These are phyloP conservation scores for Oryza glaberrima DNA, from an alignment of 176 grass and related monocot genomes.

Conservation along the genomic window DNA sequence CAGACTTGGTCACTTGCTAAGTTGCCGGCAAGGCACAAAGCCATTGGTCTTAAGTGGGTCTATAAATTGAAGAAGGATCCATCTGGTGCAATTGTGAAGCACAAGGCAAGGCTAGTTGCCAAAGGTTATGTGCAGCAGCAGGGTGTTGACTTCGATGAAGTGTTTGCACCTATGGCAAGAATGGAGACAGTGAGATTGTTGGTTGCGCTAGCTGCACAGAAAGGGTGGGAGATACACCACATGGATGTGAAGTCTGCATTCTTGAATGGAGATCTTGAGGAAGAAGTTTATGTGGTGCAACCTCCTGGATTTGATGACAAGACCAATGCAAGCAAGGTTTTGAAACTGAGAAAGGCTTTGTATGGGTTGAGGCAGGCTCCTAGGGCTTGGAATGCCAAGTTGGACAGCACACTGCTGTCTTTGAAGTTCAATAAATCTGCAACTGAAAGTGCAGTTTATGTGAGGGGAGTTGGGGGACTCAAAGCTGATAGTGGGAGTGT, in stretches of 20 bases:
- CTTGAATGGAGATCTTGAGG: background rate
- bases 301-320: background rate
- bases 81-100: background rate
- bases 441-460: background rate
- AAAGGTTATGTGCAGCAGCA: constrained; percentile 7
- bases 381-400: background rate
- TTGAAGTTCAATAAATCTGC: background rate
- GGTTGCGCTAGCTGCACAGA: too few species aligned
- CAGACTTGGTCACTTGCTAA: too few species aligned
- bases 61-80: too few species aligned
- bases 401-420: background rate
- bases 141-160: background rate
- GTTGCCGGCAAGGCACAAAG: too few species aligned
- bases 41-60: too few species aligned
- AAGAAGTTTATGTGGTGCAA: constrained; percentile 1
- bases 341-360: background rate
- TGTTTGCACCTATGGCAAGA: too few species aligned
- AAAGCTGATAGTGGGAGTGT: background rate
- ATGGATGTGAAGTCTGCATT: constrained; percentile 32
- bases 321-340: background rate
- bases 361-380: too few species aligned
- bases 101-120: background rate
- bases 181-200: too few species aligned
- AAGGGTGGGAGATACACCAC: background rate
- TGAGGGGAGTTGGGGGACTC: background rate